Conservation (phyloP, 495 filamentous ascomycete species). For the Penicillium pulvis region DNA sequence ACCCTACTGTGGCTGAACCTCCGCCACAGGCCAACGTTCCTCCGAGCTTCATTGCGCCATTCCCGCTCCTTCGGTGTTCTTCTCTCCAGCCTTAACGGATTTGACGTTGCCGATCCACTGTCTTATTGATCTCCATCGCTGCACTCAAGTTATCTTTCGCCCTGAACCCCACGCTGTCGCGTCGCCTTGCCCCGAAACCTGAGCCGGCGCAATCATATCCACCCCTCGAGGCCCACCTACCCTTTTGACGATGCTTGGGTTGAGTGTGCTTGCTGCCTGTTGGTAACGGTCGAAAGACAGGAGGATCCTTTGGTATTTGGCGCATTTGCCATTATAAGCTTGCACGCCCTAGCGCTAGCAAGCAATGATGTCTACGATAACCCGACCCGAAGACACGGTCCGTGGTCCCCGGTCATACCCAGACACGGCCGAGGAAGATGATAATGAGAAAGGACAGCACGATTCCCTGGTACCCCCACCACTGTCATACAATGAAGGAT, state of each 20-base stretch:
- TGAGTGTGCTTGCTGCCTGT: conserved; percentile 1
- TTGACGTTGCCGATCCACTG: neutral
- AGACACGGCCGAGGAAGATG: conserved; percentile 38
- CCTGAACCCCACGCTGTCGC: neutral
- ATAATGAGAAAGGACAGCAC: conserved; percentile 22
- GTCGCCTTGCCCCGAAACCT: conserved; percentile 6
- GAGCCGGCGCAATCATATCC: conserved; percentile 1
- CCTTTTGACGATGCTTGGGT: conserved; percentile 22
- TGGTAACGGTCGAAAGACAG: conserved; percentile 17
- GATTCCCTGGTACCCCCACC: conserved; percentile 29
- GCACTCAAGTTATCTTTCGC: neutral
- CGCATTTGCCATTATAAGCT: neutral
- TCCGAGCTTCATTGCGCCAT: conserved; percentile 17
- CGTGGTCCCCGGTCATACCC: conserved; percentile 38
- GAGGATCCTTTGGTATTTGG: neutral
- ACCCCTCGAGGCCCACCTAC: conserved; percentile 6
- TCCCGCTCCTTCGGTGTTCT: conserved; percentile 4
- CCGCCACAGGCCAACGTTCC: conserved; percentile 9
- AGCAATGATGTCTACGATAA: conserved; percentile 43
- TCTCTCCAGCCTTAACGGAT: conserved; percentile 1
- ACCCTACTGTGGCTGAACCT: conserved; percentile 3
- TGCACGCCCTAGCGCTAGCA: neutral
- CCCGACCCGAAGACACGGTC: conserved; percentile 43
- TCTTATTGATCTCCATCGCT: neutral
- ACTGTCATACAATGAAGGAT: conserved; percentile 32